Conservation (phyloP, 2,329 filamentous ascomycete species). For the Alternaria alternata region DNA sequence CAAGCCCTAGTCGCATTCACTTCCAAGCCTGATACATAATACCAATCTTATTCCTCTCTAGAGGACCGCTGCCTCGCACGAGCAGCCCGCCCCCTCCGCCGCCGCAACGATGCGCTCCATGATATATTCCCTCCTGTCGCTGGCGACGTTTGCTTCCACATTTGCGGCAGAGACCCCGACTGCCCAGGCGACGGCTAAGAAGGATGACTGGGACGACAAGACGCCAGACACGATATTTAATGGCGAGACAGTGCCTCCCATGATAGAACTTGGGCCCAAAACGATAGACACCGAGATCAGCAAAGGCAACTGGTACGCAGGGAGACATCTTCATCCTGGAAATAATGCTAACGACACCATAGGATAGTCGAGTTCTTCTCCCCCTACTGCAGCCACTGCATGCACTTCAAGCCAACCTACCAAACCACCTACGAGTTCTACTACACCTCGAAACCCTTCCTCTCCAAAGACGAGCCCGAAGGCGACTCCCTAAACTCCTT, state of each 20-base stretch:
- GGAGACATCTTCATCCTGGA: background rate
- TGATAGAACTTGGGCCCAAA: constrained; percentile 66
- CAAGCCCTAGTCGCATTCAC: background rate
- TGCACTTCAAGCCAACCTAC: constrained; percentile 80
- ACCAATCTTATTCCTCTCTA: background rate
- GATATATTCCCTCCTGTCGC: constrained; percentile 48
- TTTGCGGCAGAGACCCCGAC: constrained; percentile 29
- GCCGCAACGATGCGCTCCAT: constrained; percentile 46
- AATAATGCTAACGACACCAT: constrained; percentile 3
- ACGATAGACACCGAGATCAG: constrained; percentile 67
- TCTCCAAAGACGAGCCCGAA: constrained; percentile 56
- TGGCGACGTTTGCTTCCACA: constrained; percentile 45
- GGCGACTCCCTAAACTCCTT: constrained; percentile 70
- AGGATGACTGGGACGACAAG: constrained; percentile 41
- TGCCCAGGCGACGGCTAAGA: constrained; percentile 23
- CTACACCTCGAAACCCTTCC: constrained; percentile 79
- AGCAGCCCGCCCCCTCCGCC: constrained; percentile 20
- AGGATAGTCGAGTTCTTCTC: constrained; percentile 61
- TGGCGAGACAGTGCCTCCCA: constrained; percentile 69
- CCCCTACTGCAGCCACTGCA: constrained; percentile 73
- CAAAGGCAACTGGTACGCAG: constrained; percentile 71
- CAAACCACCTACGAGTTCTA: constrained; percentile 97
- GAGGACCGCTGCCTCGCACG: constrained; percentile 11
- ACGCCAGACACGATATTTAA: constrained; percentile 68
- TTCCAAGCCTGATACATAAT: background rate